Evolutionary conservation across 192 early-diverging fungal genomes (phyloP), one percentile per base, ranked within the genome.

Genomic region (Gaertneriomyces sp.): DNA sequence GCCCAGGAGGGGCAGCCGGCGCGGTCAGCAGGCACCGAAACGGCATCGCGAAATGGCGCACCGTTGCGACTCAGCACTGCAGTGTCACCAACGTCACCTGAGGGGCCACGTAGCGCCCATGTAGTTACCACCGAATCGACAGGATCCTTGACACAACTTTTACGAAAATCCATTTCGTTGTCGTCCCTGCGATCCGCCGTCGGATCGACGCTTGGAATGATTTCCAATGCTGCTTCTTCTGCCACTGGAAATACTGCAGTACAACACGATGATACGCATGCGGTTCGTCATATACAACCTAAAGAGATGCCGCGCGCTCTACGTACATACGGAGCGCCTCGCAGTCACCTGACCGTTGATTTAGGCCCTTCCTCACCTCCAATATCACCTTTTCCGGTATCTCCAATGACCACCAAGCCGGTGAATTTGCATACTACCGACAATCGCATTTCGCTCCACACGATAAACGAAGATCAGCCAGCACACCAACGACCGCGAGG

Each of bases 131-230:
- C 25, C 0, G 25, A 33, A 33, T 33, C 25, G 25, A 33, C 25
- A 33, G 25, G 25, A 33, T 33, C 16, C 16, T 50, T 68, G 6
- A 47, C 57, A 1, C 57, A 51, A 7, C 42, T 68, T 25, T 49
- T 68, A 6, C 66, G 66, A 45, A 45, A 52, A 25, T 68, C 66
- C 14, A 39, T 68, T 14, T 68, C 66, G 2, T 25, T 68, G 16
- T 60, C 66, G 4, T 60, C 66, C 1, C n/a, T 68, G 10, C 66
- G 66, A 20, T 50, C 43, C n/a, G 66, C 58, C 9, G 66, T 68
- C 16, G 44, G 19, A 12, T 53, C 58, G 10, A 60, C 58, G 43
- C 58, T 60, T n/a, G 25, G 58, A 17, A 14, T 60, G 10, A 14
- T 60, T 11, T 33, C 25, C 2, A 33, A 33, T 33, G 25, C 25